These are phyloP conservation scores for Suhomyces xylopsoci DNA, from an alignment of 805 yeast species.

Conservation along the genomic window DNA sequence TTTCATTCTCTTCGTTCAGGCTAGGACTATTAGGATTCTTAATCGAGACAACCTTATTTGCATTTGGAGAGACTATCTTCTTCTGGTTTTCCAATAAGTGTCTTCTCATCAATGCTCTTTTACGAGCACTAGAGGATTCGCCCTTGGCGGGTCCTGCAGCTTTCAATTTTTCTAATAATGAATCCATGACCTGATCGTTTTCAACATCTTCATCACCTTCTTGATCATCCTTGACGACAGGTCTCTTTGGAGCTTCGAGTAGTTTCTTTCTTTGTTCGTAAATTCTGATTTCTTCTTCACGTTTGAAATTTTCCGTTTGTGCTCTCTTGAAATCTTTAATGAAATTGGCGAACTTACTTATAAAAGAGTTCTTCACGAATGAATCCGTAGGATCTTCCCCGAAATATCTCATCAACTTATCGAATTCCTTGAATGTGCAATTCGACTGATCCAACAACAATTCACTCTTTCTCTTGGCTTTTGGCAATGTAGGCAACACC, in stretches of 20 bases:
- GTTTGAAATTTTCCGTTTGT: conserved; percentile 59
- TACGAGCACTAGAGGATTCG: conserved; percentile 76
- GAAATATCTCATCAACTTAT: conserved; percentile 61
- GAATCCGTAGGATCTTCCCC: conserved; percentile 66
- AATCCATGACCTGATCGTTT: conserved; percentile 71
- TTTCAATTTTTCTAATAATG: conserved; percentile 77
- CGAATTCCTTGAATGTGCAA: conserved; percentile 50
- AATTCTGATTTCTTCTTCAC: conserved; percentile 65
- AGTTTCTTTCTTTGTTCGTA: conserved; percentile 74
- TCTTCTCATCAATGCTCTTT: conserved; percentile 72
- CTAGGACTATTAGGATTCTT: not conserved
- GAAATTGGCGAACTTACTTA: conserved; percentile 60
- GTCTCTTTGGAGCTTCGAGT: conserved; percentile 46
- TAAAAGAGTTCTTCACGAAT: conserved; percentile 55
- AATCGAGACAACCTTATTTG: not conserved
- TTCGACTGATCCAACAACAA: conserved; percentile 49
- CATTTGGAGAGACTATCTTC: conserved; percentile 8
- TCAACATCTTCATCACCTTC: conserved; percentile 34
- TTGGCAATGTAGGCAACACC: conserved; percentile 50
- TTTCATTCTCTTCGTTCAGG: conserved; percentile 11
- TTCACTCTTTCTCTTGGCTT: conserved; percentile 53
- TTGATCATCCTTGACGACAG: conserved; percentile 18
- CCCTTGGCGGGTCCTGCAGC: conserved; percentile 79
- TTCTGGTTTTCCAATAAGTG: conserved; percentile 45
- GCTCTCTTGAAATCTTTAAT: conserved; percentile 60